Percentiles rank a stretch among this genome's conserved stretches.
Evolutionary conservation across 78 protist species (phyloP).

Genomic region (Monocercomonoides exilis): DNA sequence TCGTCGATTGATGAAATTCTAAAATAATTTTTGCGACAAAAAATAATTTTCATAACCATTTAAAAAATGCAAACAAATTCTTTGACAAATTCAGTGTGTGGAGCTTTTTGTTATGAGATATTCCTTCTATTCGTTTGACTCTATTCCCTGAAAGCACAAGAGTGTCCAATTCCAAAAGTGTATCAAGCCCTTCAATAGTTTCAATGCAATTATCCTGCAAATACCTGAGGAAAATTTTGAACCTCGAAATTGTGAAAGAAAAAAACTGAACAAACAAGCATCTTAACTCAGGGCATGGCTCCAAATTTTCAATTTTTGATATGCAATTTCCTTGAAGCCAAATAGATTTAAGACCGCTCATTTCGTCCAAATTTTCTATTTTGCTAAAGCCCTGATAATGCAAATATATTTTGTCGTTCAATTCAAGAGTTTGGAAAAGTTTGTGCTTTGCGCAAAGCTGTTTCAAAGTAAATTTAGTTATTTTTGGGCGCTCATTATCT

Average conservation of each 20-base stretch:
- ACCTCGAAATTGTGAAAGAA: background rate
- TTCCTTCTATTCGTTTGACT: background rate
- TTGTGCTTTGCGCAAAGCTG: constrained; percentile 3
- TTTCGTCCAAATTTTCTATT: background rate
- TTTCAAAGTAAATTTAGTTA: background rate
- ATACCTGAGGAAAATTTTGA: background rate
- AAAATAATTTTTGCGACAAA: background rate
- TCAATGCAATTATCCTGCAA: background rate
- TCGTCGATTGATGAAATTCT: background rate
- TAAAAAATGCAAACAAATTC: background rate
- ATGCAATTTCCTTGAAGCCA: constrained; percentile 15
- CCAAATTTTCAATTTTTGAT: background rate
- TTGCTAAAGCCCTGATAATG: constrained; percentile 5
- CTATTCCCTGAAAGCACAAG: background rate
- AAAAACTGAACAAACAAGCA: background rate
- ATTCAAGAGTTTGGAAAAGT: background rate
- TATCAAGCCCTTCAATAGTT: background rate
- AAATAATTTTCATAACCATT: background rate
- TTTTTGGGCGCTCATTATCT: background rate
- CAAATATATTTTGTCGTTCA: background rate
- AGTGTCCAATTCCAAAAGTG: background rate
- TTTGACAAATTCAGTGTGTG: background rate
- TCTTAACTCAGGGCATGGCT: background rate
- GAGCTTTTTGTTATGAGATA: background rate
- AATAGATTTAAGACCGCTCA: background rate